Percentiles rank a stretch among this genome's conserved stretches.
Conservation (phyloP, 768 basidiomycete genomes). For the Auriscalpium microsporum region DNA sequence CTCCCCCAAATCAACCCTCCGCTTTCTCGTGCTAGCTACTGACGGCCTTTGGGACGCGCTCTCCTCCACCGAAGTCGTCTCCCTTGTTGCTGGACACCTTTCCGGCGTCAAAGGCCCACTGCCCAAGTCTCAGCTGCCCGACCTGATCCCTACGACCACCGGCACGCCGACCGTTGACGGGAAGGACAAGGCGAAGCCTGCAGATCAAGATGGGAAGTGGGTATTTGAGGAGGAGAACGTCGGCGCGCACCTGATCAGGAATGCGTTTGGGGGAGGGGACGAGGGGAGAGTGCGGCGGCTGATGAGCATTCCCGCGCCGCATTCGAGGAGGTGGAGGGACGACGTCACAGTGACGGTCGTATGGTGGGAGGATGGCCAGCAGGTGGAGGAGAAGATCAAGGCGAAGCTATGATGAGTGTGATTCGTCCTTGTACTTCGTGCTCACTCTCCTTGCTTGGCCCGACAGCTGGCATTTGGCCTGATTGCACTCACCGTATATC, state of each 20-base stretch:
- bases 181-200: conserved; percentile 37
- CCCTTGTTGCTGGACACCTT: conserved; percentile 77
- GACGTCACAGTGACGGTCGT: conserved; percentile 81
- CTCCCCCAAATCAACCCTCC: conserved; percentile 31
- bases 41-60: conserved; percentile 55
- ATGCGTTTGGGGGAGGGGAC: conserved; percentile 87
- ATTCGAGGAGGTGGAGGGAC: conserved; percentile 71
- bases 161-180: conserved; percentile 56
- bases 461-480: no score
- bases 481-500: no score
- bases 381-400: conserved; percentile 31
- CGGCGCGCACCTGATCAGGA: conserved; percentile 78
- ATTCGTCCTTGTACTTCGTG: no score
- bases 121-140: conserved; percentile 47
- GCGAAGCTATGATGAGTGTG: conserved; percentile 38
- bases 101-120: conserved; percentile 59
- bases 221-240: conserved; percentile 73
- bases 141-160: conserved; percentile 44
- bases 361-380: conserved; percentile 70
- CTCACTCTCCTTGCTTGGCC: no score
- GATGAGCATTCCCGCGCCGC: conserved; percentile 78
- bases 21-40: conserved; percentile 85
- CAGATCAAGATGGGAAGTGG: conserved; percentile 46
- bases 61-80: conserved; percentile 75
- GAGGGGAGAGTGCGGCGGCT: conserved; percentile 43